A percentile compares a stretch with the other conserved stretches of the same genome.
These are phyloP conservation scores for Kazachstania bromeliacearum DNA, from an alignment of 805 yeast genomes.

Conservation along the genomic window DNA sequence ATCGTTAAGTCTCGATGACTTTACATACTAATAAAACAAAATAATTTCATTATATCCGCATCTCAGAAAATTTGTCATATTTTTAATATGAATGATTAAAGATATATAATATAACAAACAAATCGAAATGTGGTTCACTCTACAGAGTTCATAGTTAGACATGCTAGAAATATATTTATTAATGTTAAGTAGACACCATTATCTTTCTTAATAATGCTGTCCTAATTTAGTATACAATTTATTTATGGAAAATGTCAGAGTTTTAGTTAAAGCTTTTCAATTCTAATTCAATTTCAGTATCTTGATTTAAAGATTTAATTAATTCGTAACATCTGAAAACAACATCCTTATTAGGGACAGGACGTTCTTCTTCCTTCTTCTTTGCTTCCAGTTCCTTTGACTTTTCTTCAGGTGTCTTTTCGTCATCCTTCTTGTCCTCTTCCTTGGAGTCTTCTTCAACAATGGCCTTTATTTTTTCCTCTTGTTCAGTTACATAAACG, in stretches of 20 bases:
- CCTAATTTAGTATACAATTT: not conserved
- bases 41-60: not conserved
- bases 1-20: not conserved
- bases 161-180: too few species aligned
- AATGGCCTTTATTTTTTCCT: constrained; percentile 16
- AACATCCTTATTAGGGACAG: constrained; percentile 19
- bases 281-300: constrained; percentile 6
- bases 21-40: not conserved
- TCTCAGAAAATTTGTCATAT: too few species aligned
- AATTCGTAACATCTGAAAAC: constrained; percentile 17
- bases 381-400: constrained; percentile 3
- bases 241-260: not conserved
- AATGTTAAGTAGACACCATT: too few species aligned
- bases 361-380: constrained; percentile 7
- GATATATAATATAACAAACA: too few species aligned
- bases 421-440: constrained; percentile 6
- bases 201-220: too few species aligned
- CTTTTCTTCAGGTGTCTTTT: constrained; percentile 3
- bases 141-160: too few species aligned
- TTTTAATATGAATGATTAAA: too few species aligned
- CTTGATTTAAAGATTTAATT: constrained; percentile 11
- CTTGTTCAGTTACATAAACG: constrained; percentile 16
- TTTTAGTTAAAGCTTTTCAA: constrained; percentile 9
- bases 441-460: constrained; percentile 12
- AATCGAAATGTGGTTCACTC: too few species aligned